Percentiles rank a stretch among this genome's conserved stretches.
phyloP scores from a whole-genome alignment of 805 yeast species.

The Cyberlindnera galapagoensis region DNA sequence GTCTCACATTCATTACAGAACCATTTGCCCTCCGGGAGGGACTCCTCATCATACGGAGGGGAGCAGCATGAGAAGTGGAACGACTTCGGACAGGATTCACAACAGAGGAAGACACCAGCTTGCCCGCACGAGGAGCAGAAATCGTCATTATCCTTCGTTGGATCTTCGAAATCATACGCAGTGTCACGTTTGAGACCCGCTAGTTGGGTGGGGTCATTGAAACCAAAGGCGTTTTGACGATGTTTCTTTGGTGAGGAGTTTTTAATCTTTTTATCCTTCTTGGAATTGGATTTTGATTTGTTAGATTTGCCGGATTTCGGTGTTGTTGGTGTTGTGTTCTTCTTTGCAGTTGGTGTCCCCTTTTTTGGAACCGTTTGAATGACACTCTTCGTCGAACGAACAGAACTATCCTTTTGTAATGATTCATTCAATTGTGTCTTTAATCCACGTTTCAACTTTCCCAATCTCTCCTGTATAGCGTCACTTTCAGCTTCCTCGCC shows the following conservation, averaged over 20 bases:
- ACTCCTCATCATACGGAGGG: constrained; percentile 75
- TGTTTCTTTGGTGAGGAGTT: constrained; percentile 25
- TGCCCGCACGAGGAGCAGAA: constrained; percentile 89
- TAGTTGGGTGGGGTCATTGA: constrained; percentile 26
- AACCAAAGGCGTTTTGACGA: constrained; percentile 40
- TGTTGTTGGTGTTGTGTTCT: constrained; percentile 7
- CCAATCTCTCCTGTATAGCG: constrained; percentile 14
- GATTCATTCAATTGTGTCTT: constrained; percentile 15
- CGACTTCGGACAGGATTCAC: constrained; percentile 88
- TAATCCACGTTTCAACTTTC: constrained; percentile 4
- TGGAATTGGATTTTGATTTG: constrained; percentile 1
- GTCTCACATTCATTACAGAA: constrained; percentile 70
- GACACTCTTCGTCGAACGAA: constrained; percentile 9
- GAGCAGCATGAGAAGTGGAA: constrained; percentile 89
- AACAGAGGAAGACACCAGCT: constrained; percentile 83
- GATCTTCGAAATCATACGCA: constrained; percentile 24
- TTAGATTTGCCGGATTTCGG: constrained; percentile 8
- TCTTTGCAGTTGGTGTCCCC: constrained; percentile 11
- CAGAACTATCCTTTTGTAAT: constrained; percentile 17
- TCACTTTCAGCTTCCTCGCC: constrained; percentile 1
- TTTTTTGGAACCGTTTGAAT: constrained; percentile 4
- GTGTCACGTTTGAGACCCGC: constrained; percentile 27
- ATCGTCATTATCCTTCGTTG: constrained; percentile 62
- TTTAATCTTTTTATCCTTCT: constrained; percentile 20
- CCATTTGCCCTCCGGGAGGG: constrained; percentile 87